phyloP scores from a whole-genome alignment of 2,329 filamentous ascomycete species.

The Didymella keratinophila region DNA sequence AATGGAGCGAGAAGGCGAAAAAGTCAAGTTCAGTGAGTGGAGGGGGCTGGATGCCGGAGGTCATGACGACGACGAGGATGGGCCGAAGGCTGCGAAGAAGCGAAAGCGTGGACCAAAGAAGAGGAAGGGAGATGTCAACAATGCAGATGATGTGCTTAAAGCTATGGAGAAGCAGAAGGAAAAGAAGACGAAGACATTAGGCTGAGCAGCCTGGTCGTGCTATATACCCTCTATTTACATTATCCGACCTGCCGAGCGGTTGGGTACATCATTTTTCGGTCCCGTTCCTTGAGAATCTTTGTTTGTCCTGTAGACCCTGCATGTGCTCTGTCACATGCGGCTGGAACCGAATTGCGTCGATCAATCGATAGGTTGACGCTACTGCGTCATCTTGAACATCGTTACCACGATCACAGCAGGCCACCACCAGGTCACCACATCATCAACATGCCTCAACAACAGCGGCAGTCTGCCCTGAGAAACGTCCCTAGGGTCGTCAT shows the following conservation, averaged over 20 bases:
- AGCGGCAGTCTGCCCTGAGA: conserved; percentile 46
- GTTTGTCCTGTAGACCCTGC: background rate
- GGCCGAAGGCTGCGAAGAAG: conserved; percentile 60
- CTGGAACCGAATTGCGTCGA: background rate
- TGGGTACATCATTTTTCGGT: background rate
- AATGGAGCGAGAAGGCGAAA: conserved; percentile 65
- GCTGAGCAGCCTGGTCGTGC: conserved; percentile 2
- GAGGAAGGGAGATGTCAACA: conserved; percentile 80
- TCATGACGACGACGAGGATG: conserved; percentile 55
- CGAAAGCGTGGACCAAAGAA: conserved; percentile 77
- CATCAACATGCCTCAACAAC: conserved; percentile 35
- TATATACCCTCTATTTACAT: conserved; percentile 14
- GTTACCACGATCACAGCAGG: no score
- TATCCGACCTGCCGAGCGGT: background rate
- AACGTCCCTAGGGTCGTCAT: conserved; percentile 39
- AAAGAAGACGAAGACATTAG: conserved; percentile 38
- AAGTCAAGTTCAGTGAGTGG: conserved; percentile 74
- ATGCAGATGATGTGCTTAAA: conserved; percentile 78
- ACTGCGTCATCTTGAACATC: conserved; percentile 16
- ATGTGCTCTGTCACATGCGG: conserved; percentile 8
- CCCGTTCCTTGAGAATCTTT: background rate
- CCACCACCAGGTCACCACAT: background rate
- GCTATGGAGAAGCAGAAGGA: conserved; percentile 73
- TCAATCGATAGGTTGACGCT: conserved; percentile 5
- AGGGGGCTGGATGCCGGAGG: conserved; percentile 61